Conservation (phyloP, 1,284 basidiomycete genomes). For the Phellopilus nigrolimitatus region DNA sequence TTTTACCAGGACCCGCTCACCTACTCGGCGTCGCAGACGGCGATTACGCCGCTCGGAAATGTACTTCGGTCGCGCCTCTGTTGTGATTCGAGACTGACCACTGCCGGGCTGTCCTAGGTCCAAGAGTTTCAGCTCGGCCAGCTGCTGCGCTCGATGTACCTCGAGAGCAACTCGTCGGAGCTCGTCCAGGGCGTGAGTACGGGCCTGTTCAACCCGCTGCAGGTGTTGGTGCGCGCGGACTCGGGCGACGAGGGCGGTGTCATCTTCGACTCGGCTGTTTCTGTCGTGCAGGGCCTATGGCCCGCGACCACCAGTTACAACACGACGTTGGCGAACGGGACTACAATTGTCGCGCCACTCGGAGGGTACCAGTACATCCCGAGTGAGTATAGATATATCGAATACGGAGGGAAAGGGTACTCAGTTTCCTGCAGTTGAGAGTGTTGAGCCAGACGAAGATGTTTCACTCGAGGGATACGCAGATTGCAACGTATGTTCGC, state of each 20-base stretch:
- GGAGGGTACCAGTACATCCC: conserved; percentile 37
- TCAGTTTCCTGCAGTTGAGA: conserved; percentile 27
- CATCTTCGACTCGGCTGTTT: conserved; percentile 44
- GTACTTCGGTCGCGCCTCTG: conserved; percentile 25
- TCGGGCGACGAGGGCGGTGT: conserved; percentile 47
- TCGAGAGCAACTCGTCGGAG: conserved; percentile 31
- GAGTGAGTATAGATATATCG: background rate
- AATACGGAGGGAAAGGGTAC: background rate
- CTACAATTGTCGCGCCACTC: conserved; percentile 34
- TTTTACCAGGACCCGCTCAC: conserved; percentile 38
- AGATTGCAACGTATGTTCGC: conserved; percentile 30
- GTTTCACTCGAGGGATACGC: conserved; percentile 42
- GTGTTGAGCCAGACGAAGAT: conserved; percentile 36
- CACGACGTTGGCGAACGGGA: conserved; percentile 39
- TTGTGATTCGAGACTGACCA: background rate
- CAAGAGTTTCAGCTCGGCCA: conserved; percentile 43
- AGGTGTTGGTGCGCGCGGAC: conserved; percentile 41
- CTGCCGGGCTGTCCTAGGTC: conserved; percentile 25
- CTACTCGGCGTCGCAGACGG: conserved; percentile 41
- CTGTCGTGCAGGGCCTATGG: conserved; percentile 37
- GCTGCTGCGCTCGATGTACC: conserved; percentile 39
- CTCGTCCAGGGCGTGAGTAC: conserved; percentile 35
- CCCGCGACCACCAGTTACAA: conserved; percentile 30
- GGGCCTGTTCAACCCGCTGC: conserved; percentile 31
- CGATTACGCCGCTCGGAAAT: conserved; percentile 47